These are phyloP conservation scores for Ganoderma lucidum DNA, from an alignment of 1,284 basidiomycete species.

Conservation along the genomic window DNA sequence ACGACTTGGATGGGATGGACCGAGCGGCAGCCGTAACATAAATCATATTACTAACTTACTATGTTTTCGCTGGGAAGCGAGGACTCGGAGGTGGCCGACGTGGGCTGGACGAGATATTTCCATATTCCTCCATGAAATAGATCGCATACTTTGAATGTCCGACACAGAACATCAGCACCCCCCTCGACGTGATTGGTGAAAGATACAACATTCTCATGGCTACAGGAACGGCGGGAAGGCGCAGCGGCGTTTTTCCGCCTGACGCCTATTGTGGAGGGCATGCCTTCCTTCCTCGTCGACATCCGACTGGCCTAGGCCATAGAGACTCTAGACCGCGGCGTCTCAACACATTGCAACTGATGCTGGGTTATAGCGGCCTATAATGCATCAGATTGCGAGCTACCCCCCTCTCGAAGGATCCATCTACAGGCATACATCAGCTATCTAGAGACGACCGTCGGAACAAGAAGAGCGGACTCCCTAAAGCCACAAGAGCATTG, in stretches of 20 bases:
- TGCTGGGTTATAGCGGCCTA: not conserved
- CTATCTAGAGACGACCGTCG: not conserved
- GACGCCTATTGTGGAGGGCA: not conserved
- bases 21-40: not conserved
- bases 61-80: not conserved
- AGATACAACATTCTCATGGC: conserved; percentile 12
- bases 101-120: not conserved
- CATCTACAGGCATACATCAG: not conserved
- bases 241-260: conserved; percentile 7
- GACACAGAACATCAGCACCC: not conserved
- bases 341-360: not conserved
- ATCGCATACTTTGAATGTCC: not conserved
- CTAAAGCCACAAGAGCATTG: not conserved
- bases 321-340: conserved; percentile 5
- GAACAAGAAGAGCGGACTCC: not conserved
- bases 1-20: too few relatives aligned
- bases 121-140: not conserved
- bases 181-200: conserved; percentile 8
- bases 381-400: conserved; percentile 2
- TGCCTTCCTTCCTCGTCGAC: not conserved
- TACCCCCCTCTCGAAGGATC: not conserved
- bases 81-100: not conserved
- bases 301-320: conserved; percentile 6
- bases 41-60: too few relatives aligned
- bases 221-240: conserved; percentile 1